These are phyloP conservation scores for Trichoderma brevicompactum DNA, from an alignment of 2,329 filamentous ascomycete species.

Conservation along the genomic window DNA sequence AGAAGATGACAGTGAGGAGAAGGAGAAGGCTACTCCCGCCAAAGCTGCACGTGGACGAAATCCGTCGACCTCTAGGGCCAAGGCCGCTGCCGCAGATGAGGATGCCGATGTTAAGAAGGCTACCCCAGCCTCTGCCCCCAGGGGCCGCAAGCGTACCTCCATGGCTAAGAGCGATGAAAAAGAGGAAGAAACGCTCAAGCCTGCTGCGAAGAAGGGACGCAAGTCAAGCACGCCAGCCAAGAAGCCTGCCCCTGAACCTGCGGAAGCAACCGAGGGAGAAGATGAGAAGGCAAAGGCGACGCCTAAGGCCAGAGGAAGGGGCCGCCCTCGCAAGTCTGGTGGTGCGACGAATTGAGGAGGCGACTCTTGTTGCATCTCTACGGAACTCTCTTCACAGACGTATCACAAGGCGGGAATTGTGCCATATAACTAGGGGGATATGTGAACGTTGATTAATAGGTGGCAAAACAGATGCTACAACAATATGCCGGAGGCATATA, in stretches of 20 bases:
- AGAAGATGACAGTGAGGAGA: conserved; percentile 35
- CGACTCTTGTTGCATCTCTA: not conserved
- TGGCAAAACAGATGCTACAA: not conserved
- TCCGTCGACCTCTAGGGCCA: conserved; percentile 24
- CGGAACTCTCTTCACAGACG: not conserved
- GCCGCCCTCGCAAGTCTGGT: conserved; percentile 36
- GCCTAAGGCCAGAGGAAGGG: conserved; percentile 23
- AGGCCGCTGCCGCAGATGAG: conserved; percentile 24
- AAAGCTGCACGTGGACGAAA: conserved; percentile 21
- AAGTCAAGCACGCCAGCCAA: conserved; percentile 19
- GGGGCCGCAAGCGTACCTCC: conserved; percentile 29
- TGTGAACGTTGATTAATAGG: not conserved
- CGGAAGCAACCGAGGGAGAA: conserved; percentile 11
- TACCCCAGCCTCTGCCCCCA: conserved; percentile 19
- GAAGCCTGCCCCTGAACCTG: conserved; percentile 15
- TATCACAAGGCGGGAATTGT: not conserved
- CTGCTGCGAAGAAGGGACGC: conserved; percentile 39
- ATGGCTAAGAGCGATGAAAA: conserved; percentile 30
- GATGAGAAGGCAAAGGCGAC: conserved; percentile 10
- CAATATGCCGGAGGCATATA: not conserved
- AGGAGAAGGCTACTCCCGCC: conserved; percentile 28
- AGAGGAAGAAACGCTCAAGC: conserved; percentile 31
- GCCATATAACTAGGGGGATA: not conserved
- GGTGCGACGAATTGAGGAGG: not conserved
- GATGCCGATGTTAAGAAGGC: conserved; percentile 31